phyloP scores from a whole-genome alignment of 345 rosid species.

The Triadica sebifera region DNA sequence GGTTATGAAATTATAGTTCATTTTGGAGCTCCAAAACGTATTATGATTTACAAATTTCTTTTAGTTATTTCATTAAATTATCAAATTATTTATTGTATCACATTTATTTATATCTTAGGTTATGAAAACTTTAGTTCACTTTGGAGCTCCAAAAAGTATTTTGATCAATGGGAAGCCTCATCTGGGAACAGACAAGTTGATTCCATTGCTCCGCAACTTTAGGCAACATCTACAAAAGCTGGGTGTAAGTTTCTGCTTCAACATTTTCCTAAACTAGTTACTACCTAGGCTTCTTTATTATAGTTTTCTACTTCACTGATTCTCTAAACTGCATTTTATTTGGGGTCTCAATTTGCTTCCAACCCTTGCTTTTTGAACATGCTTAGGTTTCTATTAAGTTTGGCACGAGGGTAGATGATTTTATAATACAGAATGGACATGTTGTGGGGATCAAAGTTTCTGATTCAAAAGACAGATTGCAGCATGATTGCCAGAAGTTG shows the following conservation, averaged over 20 bases:
- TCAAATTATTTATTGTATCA: constrained; percentile 8
- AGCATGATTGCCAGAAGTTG: constrained; percentile 35
- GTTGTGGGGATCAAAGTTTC: constrained; percentile 74
- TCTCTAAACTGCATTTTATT: neutral
- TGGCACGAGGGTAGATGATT: constrained; percentile 84
- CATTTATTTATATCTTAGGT: constrained; percentile 43
- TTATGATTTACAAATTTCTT: constrained; percentile 23
- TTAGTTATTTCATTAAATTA: neutral
- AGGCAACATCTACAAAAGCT: constrained; percentile 68
- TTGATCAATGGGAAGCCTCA: constrained; percentile 93
- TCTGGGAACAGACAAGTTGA: constrained; percentile 84
- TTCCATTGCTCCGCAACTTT: constrained; percentile 82
- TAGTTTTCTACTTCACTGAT: neutral
- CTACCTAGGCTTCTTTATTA: neutral
- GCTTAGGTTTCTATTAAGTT: constrained; percentile 71
- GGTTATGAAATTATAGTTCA: constrained; percentile 89
- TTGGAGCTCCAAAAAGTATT: constrained; percentile 84
- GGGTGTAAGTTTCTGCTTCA: constrained; percentile 54
- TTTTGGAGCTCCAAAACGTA: constrained; percentile 82
- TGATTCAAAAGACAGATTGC: constrained; percentile 44
- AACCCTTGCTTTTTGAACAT: constrained; percentile 13
- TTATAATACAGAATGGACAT: constrained; percentile 55
- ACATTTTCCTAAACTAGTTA: constrained; percentile 5
- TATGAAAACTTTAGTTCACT: constrained; percentile 83
- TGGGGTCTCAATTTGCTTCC: constrained; percentile 15